A percentile compares a stretch with the other conserved stretches of the same genome.
These are phyloP conservation scores for Fusarium hainanense DNA, from an alignment of 2,329 filamentous ascomycete genomes.

Conservation along the genomic window DNA sequence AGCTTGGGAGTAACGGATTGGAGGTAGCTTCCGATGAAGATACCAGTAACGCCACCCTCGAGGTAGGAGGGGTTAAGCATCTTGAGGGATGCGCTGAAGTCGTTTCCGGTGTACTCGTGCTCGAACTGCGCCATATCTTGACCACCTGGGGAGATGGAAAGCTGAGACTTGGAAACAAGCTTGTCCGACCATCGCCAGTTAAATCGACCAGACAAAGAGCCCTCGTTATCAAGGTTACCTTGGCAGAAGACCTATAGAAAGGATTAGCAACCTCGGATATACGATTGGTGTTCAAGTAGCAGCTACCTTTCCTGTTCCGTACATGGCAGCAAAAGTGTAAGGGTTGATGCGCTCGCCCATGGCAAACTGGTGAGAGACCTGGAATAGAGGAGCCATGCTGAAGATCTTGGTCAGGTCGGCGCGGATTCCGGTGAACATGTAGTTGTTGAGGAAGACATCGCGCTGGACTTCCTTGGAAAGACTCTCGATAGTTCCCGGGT, in stretches of 20 bases:
- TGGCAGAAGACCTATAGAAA: constrained; percentile 85
- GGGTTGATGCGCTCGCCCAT: constrained; percentile 94
- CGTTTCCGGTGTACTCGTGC: constrained; percentile 91
- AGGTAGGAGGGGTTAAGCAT: constrained; percentile 94
- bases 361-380: constrained; percentile 96
- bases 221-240: constrained; percentile 94
- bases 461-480: constrained; percentile 93
- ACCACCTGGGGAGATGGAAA: constrained; percentile 82
- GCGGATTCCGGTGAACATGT: constrained; percentile 95
- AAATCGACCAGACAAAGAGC: constrained; percentile 85
- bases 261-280: constrained; percentile 32
- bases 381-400: constrained; percentile 92
- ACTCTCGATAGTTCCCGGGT: constrained; percentile 92
- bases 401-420: constrained; percentile 98
- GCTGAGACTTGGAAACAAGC: constrained; percentile 86
- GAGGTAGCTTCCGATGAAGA: constrained; percentile 94
- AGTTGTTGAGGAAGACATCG: constrained; percentile 95
- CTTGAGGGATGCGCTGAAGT: constrained; percentile 95
- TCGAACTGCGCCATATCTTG: constrained; percentile 94
- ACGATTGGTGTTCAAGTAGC: constrained; percentile 9
- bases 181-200: constrained; percentile 89
- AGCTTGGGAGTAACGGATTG: constrained; percentile 91
- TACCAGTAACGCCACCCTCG: constrained; percentile 92
- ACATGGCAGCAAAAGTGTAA: constrained; percentile 94
- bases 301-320: constrained; percentile 87